Base-by-base conservation (phyloP, 208 protist species). In the Strigomonas galati region DNA sequence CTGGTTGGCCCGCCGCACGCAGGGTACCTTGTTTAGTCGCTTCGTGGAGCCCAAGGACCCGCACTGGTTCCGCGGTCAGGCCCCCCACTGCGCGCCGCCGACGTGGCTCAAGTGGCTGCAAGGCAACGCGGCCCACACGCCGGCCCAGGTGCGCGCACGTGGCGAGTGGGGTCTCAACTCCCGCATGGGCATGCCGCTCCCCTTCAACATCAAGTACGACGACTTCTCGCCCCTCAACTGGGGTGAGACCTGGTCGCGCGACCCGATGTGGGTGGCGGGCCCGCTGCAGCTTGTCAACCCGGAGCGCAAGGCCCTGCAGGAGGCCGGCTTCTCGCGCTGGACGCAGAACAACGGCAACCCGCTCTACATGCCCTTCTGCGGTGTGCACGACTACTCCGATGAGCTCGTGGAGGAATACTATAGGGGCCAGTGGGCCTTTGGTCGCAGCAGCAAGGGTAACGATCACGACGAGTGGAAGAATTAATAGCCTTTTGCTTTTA, bases 351-450 rank as follows among this genome's bases (percentile, higher is more conserved):
- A 93, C 68, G 87, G 90, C n/a, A 72, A 81, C 71, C 90, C 87
- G 19, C 23, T 83, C 57, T 88, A 89, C 70, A 92, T 96, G 87
- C 90, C 90, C 10, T 93, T 96, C 66, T 90, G 81, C 65, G 87
- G 85, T 43, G 87, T 92, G 58, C 90, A 96, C 64, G 90, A 93
- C 65, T 86, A 87, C 69, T 76, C 85, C 30, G 87, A 96, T 71
- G 90, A 96, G 74, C 70, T 96, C 12, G 87, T 96, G 21, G 87
- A 96, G 67, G 90, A 96, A 76, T 96, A 84, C 74, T 93, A 93
- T 78, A 82, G 90, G 57, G 87, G 87, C n/a, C 83, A 92, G 70
- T 92, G 86, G 85, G 87, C 87, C 32, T 93, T 93, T 65, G 81
- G 85, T 9, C 82, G 83, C 30, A 69, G 78, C 23, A 93, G 78